phyloP scores from a whole-genome alignment of 371 early-diverging fungal species.

The Umbelopsis sp. region DNA sequence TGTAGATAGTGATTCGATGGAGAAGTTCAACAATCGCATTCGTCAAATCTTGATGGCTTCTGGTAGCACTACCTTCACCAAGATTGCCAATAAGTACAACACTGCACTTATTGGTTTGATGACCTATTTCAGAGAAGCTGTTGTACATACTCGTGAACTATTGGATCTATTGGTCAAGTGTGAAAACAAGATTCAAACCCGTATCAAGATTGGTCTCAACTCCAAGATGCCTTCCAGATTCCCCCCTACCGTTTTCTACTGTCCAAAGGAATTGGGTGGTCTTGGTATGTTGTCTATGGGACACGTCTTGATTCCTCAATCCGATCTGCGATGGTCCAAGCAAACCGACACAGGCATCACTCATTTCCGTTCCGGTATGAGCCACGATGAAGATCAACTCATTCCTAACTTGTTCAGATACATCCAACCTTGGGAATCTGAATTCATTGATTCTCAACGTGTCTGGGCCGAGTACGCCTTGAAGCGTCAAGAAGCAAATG shows the following conservation, averaged over 20 bases:
- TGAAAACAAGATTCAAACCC: slow-evolving; percentile 98
- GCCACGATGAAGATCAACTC: slow-evolving; percentile 95
- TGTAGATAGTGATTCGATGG: slow-evolving; percentile 92
- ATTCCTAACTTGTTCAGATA: slow-evolving; percentile 98
- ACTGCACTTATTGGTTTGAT: slow-evolving; percentile 93
- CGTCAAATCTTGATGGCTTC: slow-evolving; percentile 98
- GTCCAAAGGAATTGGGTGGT: slow-evolving; percentile 97
- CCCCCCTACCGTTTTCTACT: slow-evolving; percentile 96
- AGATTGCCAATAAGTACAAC: slow-evolving; percentile 98
- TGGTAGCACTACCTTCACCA: slow-evolving; percentile 96
- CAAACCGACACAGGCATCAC: slow-evolving; percentile 97
- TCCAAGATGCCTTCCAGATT: slow-evolving; percentile 99
- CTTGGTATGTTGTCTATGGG: slow-evolving; percentile 99
- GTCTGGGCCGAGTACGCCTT: slow-evolving; percentile 99
- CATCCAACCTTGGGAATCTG: slow-evolving; percentile 98
- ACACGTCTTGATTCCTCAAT: slow-evolving; percentile 96
- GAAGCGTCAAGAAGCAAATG: slow-evolving; percentile 95
- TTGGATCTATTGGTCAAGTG: slow-evolving; percentile 95
- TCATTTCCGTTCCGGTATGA: slow-evolving; percentile 98
- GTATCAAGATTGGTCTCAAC: slow-evolving; percentile 99
- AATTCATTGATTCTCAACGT: slow-evolving; percentile 97
- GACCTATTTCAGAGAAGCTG: slow-evolving; percentile 98
- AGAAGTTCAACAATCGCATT: slow-evolving; percentile 94
- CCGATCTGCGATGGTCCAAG: slow-evolving; percentile 95
- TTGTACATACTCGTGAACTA: slow-evolving; percentile 95